Percentiles rank a stretch among this genome's conserved stretches.
phyloP scores from a whole-genome alignment of 352 stramenopile species.

The Pythium apleroticum region DNA sequence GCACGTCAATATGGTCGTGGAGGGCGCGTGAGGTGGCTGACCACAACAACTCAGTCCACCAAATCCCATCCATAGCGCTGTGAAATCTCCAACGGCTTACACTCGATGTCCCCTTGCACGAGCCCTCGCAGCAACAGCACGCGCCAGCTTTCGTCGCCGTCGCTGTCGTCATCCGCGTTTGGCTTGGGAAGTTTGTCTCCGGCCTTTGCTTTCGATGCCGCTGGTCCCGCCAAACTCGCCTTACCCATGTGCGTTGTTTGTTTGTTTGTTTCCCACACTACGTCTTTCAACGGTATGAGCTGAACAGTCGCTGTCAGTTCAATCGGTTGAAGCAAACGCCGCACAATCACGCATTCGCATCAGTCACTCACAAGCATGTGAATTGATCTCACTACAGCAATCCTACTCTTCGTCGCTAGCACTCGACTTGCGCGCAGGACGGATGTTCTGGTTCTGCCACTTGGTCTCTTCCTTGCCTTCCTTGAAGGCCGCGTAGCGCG shows the following conservation, averaged over 20 bases:
- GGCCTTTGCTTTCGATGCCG: background rate
- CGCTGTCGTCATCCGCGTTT: conserved; percentile 2
- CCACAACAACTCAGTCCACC: background rate
- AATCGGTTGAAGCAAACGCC: background rate
- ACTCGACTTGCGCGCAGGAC: conserved; percentile 23
- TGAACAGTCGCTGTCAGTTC: background rate
- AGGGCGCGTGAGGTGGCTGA: conserved; percentile 38
- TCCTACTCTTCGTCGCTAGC: conserved; percentile 12
- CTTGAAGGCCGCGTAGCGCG: conserved; percentile 55
- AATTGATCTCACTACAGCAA: background rate
- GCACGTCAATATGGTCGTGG: conserved; percentile 44
- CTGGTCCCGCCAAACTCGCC: background rate
- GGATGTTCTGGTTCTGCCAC: conserved; percentile 78
- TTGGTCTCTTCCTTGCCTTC: conserved; percentile 77
- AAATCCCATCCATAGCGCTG: background rate
- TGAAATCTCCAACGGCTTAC: conserved; percentile 13
- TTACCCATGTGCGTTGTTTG: background rate
- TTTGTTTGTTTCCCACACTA: background rate
- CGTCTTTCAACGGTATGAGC: background rate
- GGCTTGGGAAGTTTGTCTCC: background rate
- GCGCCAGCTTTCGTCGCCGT: conserved; percentile 27
- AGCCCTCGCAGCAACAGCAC: conserved; percentile 31
- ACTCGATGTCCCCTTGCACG: conserved; percentile 26
- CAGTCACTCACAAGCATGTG: background rate
- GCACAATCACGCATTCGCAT: background rate